Evolutionary conservation across 768 basidiomycete genomes (phyloP), one percentile per base, ranked within the genome.

Genomic region (Lactarius trivialis): DNA sequence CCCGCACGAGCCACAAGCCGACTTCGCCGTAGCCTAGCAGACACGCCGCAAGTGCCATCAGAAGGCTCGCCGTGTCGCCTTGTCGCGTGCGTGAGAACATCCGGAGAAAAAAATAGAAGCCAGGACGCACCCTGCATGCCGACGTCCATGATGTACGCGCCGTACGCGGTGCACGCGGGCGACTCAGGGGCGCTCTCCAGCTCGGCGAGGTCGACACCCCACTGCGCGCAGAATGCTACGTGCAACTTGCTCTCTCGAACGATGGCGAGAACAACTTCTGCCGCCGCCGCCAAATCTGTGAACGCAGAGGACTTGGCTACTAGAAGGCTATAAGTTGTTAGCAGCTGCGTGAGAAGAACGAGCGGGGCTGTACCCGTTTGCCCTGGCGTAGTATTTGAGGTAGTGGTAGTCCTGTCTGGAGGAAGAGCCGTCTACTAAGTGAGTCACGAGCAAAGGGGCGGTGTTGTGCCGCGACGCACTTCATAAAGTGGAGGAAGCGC

Each of bases 11-110:
- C 86, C 92, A 91, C 43, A 91, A 74, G 1, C 93, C 94, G 0
- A 94, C 91, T 71, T 96, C 91, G 12, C 94, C 94, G 70, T 97
- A 98, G 2, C 94, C 95, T 0, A 96, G 75, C 9, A 96, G 77
- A 71, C 95, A 98, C 8, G 91, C 86, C 11, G 89, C 84, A 1
- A 94, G 79, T 0, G 91, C 88, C 75, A 97, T 85, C n/a, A 88
- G 70, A 6, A 95, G 75, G 63, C 82, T 86, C 37, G 82, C 80
- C 4, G 81, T 72, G 69, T 94, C 91, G 15, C 61, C 61, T 63
- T 58, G 28, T 30, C 7, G 9, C 3, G 34, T 9, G 34, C 14
- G 51, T 34, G 33, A 21, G 6, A 17, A 28, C 19, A 19, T 45
- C 43, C 21, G 21, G 43, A 50, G 48, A 14, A 24, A 7, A 14